Percentiles rank a stretch among this genome's conserved stretches.
Evolutionary conservation across 2,329 filamentous ascomycete species (phyloP).

Genomic region (Diaporthe ilicicola): DNA sequence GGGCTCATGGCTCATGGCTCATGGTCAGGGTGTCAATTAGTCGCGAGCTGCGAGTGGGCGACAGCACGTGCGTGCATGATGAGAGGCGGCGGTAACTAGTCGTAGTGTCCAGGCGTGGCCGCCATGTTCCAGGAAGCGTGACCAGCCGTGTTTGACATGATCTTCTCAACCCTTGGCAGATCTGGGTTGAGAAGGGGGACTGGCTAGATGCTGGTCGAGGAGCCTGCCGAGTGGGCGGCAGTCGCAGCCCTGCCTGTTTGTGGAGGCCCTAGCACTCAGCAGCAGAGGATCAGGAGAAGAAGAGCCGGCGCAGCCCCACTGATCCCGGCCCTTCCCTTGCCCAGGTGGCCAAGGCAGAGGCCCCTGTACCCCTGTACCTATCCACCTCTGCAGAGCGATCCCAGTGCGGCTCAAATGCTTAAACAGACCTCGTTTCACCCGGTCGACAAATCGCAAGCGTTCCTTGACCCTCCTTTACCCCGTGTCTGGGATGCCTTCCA

Average conservation of each 20-base stretch:
- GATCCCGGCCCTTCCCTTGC: neutral
- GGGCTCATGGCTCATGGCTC: neutral
- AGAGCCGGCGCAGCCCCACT: slow-evolving; percentile 11
- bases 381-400: neutral
- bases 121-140: neutral
- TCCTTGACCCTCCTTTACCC: neutral
- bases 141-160: slow-evolving; percentile 17
- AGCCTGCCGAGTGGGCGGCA: slow-evolving; percentile 2
- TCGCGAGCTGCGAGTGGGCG: neutral
- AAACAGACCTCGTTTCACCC: slow-evolving; percentile 33
- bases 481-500: slow-evolving; percentile 1
- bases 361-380: neutral
- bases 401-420: slow-evolving; percentile 32
- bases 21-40: neutral
- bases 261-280: neutral
- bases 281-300: neutral
- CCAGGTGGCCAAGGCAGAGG: neutral
- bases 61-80: neutral
- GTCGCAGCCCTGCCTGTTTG: neutral
- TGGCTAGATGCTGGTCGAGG: neutral
- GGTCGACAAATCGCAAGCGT: slow-evolving; percentile 28
- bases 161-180: slow-evolving; percentile 16
- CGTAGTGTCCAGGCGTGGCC: neutral
- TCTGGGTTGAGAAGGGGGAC: neutral
- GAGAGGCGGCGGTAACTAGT: neutral